Conservation (phyloP, 1,284 basidiomycete genomes). For the Volvariella volvacea region DNA sequence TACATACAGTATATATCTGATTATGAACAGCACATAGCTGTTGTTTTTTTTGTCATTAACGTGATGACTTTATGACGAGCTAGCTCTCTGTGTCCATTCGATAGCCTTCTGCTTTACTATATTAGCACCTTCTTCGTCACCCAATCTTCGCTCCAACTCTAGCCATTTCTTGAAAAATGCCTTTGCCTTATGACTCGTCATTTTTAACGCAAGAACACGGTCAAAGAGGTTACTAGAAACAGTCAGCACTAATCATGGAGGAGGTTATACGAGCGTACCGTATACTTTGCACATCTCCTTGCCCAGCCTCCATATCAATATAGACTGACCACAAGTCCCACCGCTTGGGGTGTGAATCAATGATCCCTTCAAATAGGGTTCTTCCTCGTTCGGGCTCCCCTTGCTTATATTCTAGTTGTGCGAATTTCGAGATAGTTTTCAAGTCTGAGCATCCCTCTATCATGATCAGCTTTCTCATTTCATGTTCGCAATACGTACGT, state of each 20-base stretch:
- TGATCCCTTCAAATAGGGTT: constrained; percentile 94
- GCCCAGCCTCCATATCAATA: constrained; percentile 88
- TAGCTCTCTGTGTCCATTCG: constrained; percentile 73
- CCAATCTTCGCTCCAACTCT: constrained; percentile 79
- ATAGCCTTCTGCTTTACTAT: constrained; percentile 84
- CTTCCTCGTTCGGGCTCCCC: constrained; percentile 93
- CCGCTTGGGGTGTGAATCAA: constrained; percentile 90
- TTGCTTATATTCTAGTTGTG: constrained; percentile 90
- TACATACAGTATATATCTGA: constrained; percentile 7
- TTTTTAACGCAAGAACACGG: constrained; percentile 75
- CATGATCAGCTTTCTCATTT: constrained; percentile 3
- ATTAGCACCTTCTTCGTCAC: constrained; percentile 80
- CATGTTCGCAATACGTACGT: constrained; percentile 51
- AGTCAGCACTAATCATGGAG: neutral
- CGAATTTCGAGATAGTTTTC: constrained; percentile 92
- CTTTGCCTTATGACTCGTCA: constrained; percentile 95
- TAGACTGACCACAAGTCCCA: constrained; percentile 97
- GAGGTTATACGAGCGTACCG: constrained; percentile 36
- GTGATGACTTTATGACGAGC: constrained; percentile 24
- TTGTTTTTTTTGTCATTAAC: constrained; percentile 11
- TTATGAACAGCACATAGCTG: constrained; percentile 8
- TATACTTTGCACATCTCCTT: constrained; percentile 70
- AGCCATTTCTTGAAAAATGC: constrained; percentile 99
- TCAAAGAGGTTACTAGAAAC: constrained; percentile 71
- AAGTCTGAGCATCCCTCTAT: constrained; percentile 53